A percentile compares a stretch with the other conserved stretches of the same genome.
These are phyloP conservation scores for Rhizopogon vulgaris DNA, from an alignment of 768 basidiomycete species.

Conservation along the genomic window DNA sequence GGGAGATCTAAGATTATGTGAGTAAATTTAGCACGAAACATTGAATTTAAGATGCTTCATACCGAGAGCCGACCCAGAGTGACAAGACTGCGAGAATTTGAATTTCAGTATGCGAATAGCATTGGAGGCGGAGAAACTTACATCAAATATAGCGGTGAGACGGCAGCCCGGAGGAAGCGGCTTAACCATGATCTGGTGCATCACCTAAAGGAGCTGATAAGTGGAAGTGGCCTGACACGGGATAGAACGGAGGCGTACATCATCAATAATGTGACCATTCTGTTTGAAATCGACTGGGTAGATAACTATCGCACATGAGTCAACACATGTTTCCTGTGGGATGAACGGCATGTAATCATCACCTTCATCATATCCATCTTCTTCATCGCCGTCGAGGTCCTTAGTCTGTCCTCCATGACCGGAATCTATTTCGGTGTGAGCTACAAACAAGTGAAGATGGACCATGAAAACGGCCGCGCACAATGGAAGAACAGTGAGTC, in stretches of 20 bases:
- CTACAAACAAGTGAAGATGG: not conserved
- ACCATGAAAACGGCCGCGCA: not conserved
- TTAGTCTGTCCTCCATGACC: conserved; percentile 92
- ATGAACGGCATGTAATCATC: not conserved
- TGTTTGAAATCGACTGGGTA: conserved; percentile 73
- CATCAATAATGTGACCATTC: conserved; percentile 81
- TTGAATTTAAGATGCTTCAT: conserved; percentile 10
- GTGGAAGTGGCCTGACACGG: not conserved
- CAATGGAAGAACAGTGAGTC: conserved; percentile 89
- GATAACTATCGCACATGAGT: conserved; percentile 47
- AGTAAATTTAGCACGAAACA: not conserved
- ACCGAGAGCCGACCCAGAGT: conserved; percentile 88
- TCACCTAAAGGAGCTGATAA: conserved; percentile 33
- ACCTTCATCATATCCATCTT: conserved; percentile 82
- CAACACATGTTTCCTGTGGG: not conserved
- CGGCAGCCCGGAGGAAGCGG: conserved; percentile 83
- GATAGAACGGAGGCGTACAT: conserved; percentile 45
- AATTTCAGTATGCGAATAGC: not conserved
- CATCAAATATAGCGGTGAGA: conserved; percentile 77
- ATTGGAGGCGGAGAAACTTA: conserved; percentile 27
- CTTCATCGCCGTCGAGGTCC: conserved; percentile 79
- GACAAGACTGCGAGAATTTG: conserved; percentile 55
- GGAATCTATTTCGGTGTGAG: conserved; percentile 49
- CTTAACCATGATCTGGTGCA: conserved; percentile 78
- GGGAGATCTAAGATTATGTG: conserved; percentile 50